These are phyloP conservation scores for Cubamyces sp. DNA, from an alignment of 768 basidiomycete genomes.

Conservation along the genomic window DNA sequence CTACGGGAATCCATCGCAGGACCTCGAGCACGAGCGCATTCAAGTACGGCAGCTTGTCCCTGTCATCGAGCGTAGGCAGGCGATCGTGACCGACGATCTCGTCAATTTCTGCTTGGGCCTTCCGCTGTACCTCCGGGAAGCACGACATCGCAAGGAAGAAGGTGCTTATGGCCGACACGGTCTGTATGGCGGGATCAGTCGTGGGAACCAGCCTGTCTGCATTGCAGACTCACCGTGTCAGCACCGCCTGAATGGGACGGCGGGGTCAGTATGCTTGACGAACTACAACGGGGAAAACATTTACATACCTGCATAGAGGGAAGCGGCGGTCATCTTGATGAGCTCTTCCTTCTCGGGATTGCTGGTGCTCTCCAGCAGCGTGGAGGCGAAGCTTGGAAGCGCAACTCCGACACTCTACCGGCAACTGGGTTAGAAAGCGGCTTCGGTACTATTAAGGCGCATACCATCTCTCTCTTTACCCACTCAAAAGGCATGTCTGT, in stretches of 20 bases:
- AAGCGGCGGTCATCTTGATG: conserved; percentile 23
- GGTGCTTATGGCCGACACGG: conserved; percentile 33
- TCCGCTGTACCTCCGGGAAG: conserved; percentile 42
- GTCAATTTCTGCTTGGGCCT: conserved; percentile 43
- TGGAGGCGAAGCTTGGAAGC: conserved; percentile 27
- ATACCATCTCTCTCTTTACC: conserved; percentile 39
- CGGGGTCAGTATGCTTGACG: neutral
- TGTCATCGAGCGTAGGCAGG: conserved; percentile 48
- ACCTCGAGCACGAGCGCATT: conserved; percentile 37
- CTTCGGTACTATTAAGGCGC: neutral
- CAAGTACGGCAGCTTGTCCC: conserved; percentile 27
- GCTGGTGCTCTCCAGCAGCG: conserved; percentile 18
- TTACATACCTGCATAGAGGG: conserved; percentile 25
- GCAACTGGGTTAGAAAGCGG: neutral
- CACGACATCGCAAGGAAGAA: conserved; percentile 41
- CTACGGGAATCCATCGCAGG: conserved; percentile 41
- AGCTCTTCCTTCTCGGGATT: conserved; percentile 15
- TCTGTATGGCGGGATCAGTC: conserved; percentile 26
- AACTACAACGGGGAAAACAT: neutral
- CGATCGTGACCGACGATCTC: conserved; percentile 37
- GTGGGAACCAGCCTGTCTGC: neutral
- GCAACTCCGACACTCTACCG: conserved; percentile 26
- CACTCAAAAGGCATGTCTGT: conserved; percentile 35
- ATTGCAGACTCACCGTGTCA: conserved; percentile 20
- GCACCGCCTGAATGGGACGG: conserved; percentile 21